Evolutionary conservation across 306 rosid genomes (phyloP).

Genomic region (Fragaria nilgerrensis): DNA sequence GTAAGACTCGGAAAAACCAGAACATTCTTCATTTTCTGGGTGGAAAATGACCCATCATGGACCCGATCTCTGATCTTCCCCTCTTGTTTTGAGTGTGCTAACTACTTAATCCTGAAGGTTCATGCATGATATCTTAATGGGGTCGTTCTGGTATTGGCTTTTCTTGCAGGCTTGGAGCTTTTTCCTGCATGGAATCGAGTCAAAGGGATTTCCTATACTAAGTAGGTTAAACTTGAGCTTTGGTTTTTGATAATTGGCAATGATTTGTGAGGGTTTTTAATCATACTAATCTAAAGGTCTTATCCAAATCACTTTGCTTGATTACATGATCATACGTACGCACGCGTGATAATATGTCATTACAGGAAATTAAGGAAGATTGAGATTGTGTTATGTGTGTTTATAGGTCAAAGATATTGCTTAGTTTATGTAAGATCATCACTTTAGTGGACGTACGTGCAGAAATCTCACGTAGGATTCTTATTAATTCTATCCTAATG

Average conservation of each 20-base stretch:
- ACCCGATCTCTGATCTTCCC: not conserved
- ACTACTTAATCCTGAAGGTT: slow-evolving; percentile 25
- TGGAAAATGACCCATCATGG: slow-evolving; percentile 22
- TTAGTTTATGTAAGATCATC: not conserved
- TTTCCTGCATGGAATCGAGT: not conserved
- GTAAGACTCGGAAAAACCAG: not conserved
- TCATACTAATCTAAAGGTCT: not conserved
- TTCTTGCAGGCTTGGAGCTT: slow-evolving; percentile 3
- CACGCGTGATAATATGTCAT: not conserved
- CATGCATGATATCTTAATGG: slow-evolving; percentile 34
- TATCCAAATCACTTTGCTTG: not conserved
- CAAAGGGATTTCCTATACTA: not conserved
- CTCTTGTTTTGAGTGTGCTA: not conserved
- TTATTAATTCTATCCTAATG: not conserved
- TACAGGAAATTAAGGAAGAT: not conserved
- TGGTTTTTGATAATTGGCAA: not conserved
- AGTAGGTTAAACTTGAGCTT: not conserved
- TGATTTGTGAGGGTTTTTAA: slow-evolving; percentile 3
- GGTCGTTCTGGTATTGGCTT: slow-evolving; percentile 10
- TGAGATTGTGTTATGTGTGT: not conserved
- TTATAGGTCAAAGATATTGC: not conserved
- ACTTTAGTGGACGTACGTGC: slow-evolving; percentile 9
- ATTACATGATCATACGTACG: slow-evolving; percentile 11
- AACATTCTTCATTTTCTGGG: slow-evolving; percentile 1
- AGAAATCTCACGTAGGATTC: not conserved